phyloP scores from a whole-genome alignment of 305 asterid genomes.

The Solanum chacoense region DNA sequence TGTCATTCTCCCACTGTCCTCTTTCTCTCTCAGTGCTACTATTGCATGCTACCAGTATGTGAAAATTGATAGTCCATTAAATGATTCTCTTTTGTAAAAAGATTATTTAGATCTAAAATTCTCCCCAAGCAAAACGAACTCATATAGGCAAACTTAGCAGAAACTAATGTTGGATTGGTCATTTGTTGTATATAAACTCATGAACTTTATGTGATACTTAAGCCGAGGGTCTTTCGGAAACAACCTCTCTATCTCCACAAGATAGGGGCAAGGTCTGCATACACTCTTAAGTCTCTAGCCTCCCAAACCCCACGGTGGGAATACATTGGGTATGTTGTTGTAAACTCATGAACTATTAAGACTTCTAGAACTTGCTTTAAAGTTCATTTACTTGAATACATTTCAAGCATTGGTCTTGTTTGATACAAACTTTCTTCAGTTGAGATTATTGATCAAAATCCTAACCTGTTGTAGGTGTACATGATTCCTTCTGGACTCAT shows the following conservation, averaged over 20 bases:
- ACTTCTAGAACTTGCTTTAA: background rate
- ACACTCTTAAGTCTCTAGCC: background rate
- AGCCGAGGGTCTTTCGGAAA: background rate
- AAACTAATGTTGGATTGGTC: background rate
- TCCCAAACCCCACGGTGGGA: background rate
- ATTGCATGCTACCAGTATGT: background rate
- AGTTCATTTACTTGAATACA: background rate
- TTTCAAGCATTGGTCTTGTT: background rate
- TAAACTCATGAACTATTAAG: background rate
- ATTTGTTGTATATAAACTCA: background rate
- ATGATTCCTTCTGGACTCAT: slow-evolving; percentile 97
- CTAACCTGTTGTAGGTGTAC: slow-evolving; percentile 57
- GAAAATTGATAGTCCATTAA: background rate
- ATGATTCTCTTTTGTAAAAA: background rate
- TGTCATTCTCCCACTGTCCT: background rate
- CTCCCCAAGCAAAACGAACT: background rate
- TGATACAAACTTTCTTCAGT: background rate
- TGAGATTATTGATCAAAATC: background rate
- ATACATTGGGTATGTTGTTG: background rate
- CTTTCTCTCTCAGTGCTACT: background rate
- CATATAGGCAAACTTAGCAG: background rate
- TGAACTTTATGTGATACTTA: background rate
- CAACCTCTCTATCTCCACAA: background rate
- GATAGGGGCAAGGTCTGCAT: background rate
- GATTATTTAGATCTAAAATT: background rate